Percentiles rank a stretch among this genome's conserved stretches.
Evolutionary conservation across 768 basidiomycete genomes (phyloP).

Genomic region (Botryobasidium botryosum): DNA sequence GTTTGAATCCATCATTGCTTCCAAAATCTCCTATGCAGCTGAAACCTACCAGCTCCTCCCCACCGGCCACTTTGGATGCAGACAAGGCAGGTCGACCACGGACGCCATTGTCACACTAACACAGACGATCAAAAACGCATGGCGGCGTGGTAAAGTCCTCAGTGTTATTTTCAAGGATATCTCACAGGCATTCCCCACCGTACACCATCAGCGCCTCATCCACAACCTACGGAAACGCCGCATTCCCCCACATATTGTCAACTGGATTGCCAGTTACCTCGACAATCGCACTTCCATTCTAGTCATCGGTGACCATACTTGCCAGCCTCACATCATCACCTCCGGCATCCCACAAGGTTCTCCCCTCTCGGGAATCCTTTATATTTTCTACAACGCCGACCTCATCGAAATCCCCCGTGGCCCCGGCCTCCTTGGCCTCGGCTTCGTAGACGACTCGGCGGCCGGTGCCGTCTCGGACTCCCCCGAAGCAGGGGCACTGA

Average conservation of each 20-base stretch:
- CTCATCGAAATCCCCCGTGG: constrained; percentile 3
- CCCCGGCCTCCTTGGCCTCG: not conserved
- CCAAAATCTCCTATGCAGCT: not conserved
- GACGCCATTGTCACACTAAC: constrained; percentile 9
- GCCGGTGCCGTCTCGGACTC: not conserved
- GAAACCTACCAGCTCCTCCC: constrained; percentile 8
- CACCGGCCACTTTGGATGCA: constrained; percentile 4
- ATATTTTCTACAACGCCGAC: constrained; percentile 12
- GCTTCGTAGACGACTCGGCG: constrained; percentile 9
- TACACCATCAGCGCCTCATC: constrained; percentile 4
- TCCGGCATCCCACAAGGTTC: constrained; percentile 12
- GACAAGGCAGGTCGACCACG: constrained; percentile 6
- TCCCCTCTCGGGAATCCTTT: constrained; percentile 11
- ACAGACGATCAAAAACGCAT: constrained; percentile 6
- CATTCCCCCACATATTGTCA: constrained; percentile 2
- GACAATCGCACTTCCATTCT: constrained; percentile 4
- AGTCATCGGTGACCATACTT: constrained; percentile 3
- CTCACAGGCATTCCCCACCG: constrained; percentile 11
- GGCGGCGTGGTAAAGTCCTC: constrained; percentile 7
- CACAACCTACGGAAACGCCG: constrained; percentile 7
- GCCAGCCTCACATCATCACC: not conserved
- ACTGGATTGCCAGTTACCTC: constrained; percentile 3
- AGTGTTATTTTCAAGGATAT: constrained; percentile 10
- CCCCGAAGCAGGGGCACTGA: not conserved
- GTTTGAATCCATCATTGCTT: not conserved